phyloP scores from a whole-genome alignment of 2,329 filamentous ascomycete genomes.

The Metarhizium album region DNA sequence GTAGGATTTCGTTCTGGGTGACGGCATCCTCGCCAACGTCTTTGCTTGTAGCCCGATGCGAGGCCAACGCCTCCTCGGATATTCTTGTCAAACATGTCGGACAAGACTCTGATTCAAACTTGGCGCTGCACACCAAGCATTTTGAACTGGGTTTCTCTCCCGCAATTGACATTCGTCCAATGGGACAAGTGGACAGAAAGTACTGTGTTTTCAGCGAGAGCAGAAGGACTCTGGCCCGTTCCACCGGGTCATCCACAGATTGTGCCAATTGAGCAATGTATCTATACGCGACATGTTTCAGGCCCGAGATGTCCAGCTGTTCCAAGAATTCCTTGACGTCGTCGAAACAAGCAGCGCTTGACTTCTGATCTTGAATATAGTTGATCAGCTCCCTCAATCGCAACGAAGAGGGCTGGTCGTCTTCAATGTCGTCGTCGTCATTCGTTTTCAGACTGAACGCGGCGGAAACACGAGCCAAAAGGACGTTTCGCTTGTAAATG shows the following conservation, averaged over 20 bases:
- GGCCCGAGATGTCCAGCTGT: constrained; percentile 28
- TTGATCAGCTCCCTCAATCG: constrained; percentile 23
- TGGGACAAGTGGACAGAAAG: constrained; percentile 28
- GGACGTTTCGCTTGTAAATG: constrained; percentile 29
- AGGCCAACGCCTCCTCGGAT: constrained; percentile 12
- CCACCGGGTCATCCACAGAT: constrained; percentile 13
- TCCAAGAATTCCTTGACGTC: constrained; percentile 36
- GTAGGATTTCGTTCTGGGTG: constrained; percentile 12
- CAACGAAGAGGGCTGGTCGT: constrained; percentile 18
- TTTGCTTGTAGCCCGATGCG: constrained; percentile 8
- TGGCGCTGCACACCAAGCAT: constrained; percentile 15
- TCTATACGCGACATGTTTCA: constrained; percentile 27
- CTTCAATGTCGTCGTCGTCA: constrained; percentile 19
- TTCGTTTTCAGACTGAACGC: constrained; percentile 23
- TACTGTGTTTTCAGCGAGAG: constrained; percentile 34
- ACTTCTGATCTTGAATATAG: constrained; percentile 26
- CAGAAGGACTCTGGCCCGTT: constrained; percentile 18
- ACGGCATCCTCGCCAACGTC: constrained; percentile 2
- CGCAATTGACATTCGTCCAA: constrained; percentile 13
- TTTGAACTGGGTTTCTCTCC: constrained; percentile 11
- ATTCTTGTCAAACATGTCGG: constrained; percentile 15
- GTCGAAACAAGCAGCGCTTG: constrained; percentile 31
- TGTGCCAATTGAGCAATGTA: constrained; percentile 23
- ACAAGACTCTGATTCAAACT: constrained; percentile 12
- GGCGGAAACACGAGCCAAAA: constrained; percentile 26